Percentiles rank a stretch among this genome's conserved stretches.
phyloP scores from a whole-genome alignment of 2,329 filamentous ascomycete species.

The Curvularia spicifera region DNA sequence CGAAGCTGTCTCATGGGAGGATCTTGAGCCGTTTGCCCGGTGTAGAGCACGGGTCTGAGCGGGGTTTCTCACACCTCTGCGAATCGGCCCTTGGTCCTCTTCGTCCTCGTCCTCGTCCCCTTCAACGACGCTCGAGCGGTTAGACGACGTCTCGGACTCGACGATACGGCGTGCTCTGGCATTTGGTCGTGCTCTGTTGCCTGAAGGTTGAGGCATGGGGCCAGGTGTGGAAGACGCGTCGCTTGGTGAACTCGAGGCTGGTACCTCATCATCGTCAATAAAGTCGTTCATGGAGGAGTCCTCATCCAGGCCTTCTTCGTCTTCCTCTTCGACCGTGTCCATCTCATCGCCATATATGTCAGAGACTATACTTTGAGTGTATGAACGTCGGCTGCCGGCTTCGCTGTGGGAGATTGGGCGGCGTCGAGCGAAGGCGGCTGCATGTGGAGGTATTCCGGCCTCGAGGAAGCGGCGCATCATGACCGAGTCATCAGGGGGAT shows the following conservation, averaged over 20 bases:
- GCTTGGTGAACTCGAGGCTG: conserved; percentile 31
- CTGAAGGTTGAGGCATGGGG: conserved; percentile 39
- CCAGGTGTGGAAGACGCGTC: conserved; percentile 40
- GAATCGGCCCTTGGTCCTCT: conserved; percentile 47
- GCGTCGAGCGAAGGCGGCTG: conserved; percentile 31
- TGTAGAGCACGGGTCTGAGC: conserved; percentile 39
- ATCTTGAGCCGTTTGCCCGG: conserved; percentile 45
- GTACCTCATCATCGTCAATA: conserved; percentile 46
- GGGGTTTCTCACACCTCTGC: conserved; percentile 41
- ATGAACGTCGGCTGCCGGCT: conserved; percentile 50
- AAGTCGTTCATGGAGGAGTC: conserved; percentile 54
- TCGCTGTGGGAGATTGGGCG: conserved; percentile 51
- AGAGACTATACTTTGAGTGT: conserved; percentile 50
- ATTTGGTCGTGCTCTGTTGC: conserved; percentile 29
- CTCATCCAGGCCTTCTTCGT: conserved; percentile 48
- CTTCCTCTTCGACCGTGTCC: conserved; percentile 53
- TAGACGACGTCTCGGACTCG: conserved; percentile 49
- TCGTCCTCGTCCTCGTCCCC: conserved; percentile 47
- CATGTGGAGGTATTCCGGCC: conserved; percentile 35
- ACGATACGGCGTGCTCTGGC: conserved; percentile 46
- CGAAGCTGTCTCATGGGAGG: conserved; percentile 39
- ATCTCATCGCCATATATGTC: conserved; percentile 52
- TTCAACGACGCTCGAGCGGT: conserved; percentile 43
- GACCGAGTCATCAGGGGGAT: conserved; percentile 38
- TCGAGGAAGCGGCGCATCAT: conserved; percentile 46